A percentile compares a stretch with the other conserved stretches of the same genome.
Conservation (phyloP, 2,329 filamentous ascomycete genomes). For the Fusarium austroafricanum region DNA sequence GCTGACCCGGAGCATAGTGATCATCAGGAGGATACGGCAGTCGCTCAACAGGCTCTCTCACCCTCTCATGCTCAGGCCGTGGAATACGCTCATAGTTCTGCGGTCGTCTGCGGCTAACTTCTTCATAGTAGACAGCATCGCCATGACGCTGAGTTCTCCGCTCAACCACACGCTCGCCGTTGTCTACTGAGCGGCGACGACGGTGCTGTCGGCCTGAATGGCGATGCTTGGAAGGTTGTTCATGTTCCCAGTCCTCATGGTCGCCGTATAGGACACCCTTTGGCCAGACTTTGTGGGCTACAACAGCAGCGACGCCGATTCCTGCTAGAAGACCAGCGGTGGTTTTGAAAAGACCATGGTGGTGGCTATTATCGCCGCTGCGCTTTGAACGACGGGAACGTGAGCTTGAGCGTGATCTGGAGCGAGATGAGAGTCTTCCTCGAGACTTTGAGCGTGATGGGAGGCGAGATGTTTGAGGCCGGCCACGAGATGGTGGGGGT, state of each 20-base stretch:
- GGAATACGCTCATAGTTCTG: slow-evolving; percentile 34
- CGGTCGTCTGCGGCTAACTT: slow-evolving; percentile 29
- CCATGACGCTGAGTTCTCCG: slow-evolving; percentile 25
- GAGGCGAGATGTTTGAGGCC: slow-evolving; percentile 19
- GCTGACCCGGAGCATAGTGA: slow-evolving; percentile 29
- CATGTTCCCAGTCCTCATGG: slow-evolving; percentile 48
- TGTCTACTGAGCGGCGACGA: slow-evolving; percentile 26
- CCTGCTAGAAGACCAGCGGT: slow-evolving; percentile 50
- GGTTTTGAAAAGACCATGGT: slow-evolving; percentile 47
- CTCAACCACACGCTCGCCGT: slow-evolving; percentile 27
- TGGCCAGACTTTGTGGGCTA: slow-evolving; percentile 53
- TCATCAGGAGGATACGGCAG: slow-evolving; percentile 37
- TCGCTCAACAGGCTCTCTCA: slow-evolving; percentile 12
- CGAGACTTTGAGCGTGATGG: slow-evolving; percentile 35
- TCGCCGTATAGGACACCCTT: slow-evolving; percentile 47
- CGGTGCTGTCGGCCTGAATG: slow-evolving; percentile 22
- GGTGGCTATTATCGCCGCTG: slow-evolving; percentile 18
- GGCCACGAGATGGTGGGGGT: slow-evolving; percentile 33
- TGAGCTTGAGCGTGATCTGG: slow-evolving; percentile 31
- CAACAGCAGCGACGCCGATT: slow-evolving; percentile 51
- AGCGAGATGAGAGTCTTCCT: slow-evolving; percentile 21
- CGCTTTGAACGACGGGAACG: slow-evolving; percentile 28
- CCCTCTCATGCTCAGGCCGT: slow-evolving; percentile 26
- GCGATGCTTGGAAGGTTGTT: slow-evolving; percentile 21
- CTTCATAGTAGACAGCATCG: slow-evolving; percentile 38